These are phyloP conservation scores for Aspergillus carlsbadensis DNA, from an alignment of 495 filamentous ascomycete genomes.

Conservation along the genomic window DNA sequence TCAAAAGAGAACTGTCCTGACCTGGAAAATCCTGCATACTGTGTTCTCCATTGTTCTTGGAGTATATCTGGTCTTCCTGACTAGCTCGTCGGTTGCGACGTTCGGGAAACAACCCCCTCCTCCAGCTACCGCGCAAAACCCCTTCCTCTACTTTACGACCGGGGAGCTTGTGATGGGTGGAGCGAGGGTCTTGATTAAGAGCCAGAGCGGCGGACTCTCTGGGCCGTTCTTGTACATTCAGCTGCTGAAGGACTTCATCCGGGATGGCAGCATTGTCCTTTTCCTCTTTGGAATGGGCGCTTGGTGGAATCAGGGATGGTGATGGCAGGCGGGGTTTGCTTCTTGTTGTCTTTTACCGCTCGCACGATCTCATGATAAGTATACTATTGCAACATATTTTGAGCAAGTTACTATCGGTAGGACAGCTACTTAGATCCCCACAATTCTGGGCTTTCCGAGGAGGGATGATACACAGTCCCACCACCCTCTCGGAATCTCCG, in stretches of 20 bases:
- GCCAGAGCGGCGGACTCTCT: conserved; percentile 47
- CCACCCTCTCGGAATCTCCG: no score
- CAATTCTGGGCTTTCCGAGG: no score
- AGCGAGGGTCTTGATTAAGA: conserved; percentile 60
- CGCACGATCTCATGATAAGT: not conserved
- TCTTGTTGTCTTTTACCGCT: not conserved
- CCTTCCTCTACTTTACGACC: conserved; percentile 79
- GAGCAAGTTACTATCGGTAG: no score
- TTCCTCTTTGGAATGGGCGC: conserved; percentile 73
- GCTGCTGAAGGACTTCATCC: conserved; percentile 53
- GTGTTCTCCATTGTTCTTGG: conserved; percentile 70
- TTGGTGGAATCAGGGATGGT: conserved; percentile 59
- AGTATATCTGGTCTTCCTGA: conserved; percentile 58
- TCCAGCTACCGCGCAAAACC: conserved; percentile 63
- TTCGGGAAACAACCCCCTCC: conserved; percentile 52
- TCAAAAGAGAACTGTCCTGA: conserved; percentile 46
- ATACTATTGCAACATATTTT: not conserved
- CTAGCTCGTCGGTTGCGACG: conserved; percentile 36
- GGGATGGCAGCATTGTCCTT: conserved; percentile 72
- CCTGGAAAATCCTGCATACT: conserved; percentile 78
- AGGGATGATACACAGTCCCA: no score
- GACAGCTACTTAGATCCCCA: no score
- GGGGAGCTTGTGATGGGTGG: conserved; percentile 72
- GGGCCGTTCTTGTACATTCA: conserved; percentile 50
- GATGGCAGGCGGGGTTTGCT: not conserved